A percentile compares a stretch with the other conserved stretches of the same genome.
These are phyloP conservation scores for Ophiostoma quercus DNA, from an alignment of 2,329 filamentous ascomycete species.

Conservation along the genomic window DNA sequence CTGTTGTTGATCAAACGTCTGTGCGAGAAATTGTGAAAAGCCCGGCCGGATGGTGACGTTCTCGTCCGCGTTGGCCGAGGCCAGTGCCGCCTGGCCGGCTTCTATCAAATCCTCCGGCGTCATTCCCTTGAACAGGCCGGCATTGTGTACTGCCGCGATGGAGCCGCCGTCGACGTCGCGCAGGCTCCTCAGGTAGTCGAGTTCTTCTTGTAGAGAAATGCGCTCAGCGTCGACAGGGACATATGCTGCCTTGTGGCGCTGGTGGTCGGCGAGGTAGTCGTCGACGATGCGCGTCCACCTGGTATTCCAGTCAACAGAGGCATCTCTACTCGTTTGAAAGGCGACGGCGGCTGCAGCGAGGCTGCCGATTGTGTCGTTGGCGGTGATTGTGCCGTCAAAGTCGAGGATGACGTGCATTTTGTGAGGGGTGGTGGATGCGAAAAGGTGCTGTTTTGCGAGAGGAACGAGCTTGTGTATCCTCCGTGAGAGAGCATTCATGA, in stretches of 20 bases:
- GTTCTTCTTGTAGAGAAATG: constrained; percentile 37
- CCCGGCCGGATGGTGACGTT: constrained; percentile 21
- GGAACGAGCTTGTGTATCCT: too few relatives aligned
- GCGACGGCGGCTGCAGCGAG: constrained; percentile 44
- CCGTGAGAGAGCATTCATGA: neutral
- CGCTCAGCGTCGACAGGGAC: constrained; percentile 35
- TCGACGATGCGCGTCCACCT: constrained; percentile 44
- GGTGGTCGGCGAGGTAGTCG: constrained; percentile 44
- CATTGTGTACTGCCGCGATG: constrained; percentile 40
- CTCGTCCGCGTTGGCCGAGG: neutral
- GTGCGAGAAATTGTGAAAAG: constrained; percentile 29
- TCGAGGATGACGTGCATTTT: constrained; percentile 49
- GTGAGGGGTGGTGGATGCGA: neutral
- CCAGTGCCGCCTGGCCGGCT: constrained; percentile 34
- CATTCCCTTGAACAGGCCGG: constrained; percentile 43
- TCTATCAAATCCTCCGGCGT: constrained; percentile 32
- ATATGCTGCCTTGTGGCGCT: constrained; percentile 31
- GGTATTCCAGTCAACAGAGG: constrained; percentile 32
- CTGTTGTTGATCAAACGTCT: constrained; percentile 34
- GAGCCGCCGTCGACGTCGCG: constrained; percentile 44
- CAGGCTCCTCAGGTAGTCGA: constrained; percentile 41
- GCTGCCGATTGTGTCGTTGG: constrained; percentile 47
- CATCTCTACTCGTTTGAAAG: constrained; percentile 30
- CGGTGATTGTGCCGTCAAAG: constrained; percentile 57
- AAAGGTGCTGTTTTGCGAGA: too few relatives aligned